Conservation (phyloP, 768 basidiomycete species). For the Scleroderma bovista region DNA sequence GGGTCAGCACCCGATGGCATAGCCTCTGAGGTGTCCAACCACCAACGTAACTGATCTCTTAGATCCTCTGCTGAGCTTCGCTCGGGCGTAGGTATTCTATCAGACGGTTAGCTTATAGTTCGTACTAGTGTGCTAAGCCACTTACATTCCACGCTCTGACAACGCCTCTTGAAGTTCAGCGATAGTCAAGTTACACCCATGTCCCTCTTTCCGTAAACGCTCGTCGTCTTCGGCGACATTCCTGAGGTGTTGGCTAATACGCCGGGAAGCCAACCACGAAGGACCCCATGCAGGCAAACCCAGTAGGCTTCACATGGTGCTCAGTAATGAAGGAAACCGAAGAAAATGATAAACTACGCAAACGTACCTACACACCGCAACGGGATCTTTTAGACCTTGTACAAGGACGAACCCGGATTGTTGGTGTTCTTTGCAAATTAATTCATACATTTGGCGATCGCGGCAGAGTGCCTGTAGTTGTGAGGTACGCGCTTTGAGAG, state of each 20-base stretch:
- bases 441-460: conserved; percentile 35
- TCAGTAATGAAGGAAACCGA: conserved; percentile 2
- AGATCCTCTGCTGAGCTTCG: conserved; percentile 38
- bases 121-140: conserved; percentile 4
- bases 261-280: conserved; percentile 24
- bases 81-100: conserved; percentile 31
- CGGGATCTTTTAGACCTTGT: conserved; percentile 13
- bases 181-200: conserved; percentile 39
- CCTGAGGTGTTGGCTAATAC: conserved; percentile 34
- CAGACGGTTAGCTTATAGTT: conserved; percentile 16
- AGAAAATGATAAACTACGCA: neutral
- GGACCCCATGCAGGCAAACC: conserved; percentile 37
- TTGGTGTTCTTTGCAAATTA: conserved; percentile 29
- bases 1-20: conserved; percentile 31
- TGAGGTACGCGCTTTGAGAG: conserved; percentile 42
- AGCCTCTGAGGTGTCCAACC: conserved; percentile 49
- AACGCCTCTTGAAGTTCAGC: conserved; percentile 61
- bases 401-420: conserved; percentile 22
- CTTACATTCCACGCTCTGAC: conserved; percentile 75
- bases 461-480: conserved; percentile 37
- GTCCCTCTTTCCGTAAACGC: conserved; percentile 48
- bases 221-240: conserved; percentile 55
- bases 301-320: conserved; percentile 36
- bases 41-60: conserved; percentile 53
- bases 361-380: conserved; percentile 56